Evolutionary conservation across 164 flowering plant species (phyloP), one percentile per base, ranked within the genome.

Genomic region (Euptelea pleiosperma): DNA sequence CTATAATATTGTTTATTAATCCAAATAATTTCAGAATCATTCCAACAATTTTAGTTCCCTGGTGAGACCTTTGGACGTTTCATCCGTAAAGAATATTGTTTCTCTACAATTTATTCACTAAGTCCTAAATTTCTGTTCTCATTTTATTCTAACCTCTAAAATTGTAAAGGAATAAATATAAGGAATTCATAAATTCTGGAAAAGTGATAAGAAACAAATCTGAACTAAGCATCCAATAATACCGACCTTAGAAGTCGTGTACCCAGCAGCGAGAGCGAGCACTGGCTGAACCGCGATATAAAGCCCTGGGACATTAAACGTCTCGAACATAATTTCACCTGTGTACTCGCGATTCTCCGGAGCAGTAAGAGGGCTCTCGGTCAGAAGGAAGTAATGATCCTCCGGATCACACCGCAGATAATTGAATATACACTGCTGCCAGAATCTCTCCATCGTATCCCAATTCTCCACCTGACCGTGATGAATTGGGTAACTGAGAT

Each of bases 261-360:
- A 91, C 5, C 99, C 97, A 61, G 99, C 97, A 18, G 99, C 97
- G 56, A 94, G 85, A 39, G 99, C 96, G 36, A 91, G 95, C 67
- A 94, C 99, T 0, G 97, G 96, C 77, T 94, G 95, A 57, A 91
- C 96, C 0, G 93, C 97, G 51, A 94, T 89, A 61, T 94, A 94
- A 57, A 94, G 95, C 28, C 99, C 99, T 1, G 99, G 99, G 57
- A 94, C 91, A 82, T 94, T 94, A 60, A 94, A 91, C 0, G 99
- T 94, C 83, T 94, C 99, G 43, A 91, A 94, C 99, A 94, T 91
- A 52, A 94, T 94, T 72, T 94, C 99, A 18, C 97, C 97, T 0
- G 96, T 88, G 52, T 89, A 94, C 70, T 94, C 99, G 0, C 99
- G 78, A 66, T 78, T 91, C 78, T 94, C 99, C 1, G 99, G 99